Evolutionary conservation across 176 grass and related monocot species (phyloP), one percentile per base, ranked within the genome.

Genomic region (Panicum miliaceum): DNA sequence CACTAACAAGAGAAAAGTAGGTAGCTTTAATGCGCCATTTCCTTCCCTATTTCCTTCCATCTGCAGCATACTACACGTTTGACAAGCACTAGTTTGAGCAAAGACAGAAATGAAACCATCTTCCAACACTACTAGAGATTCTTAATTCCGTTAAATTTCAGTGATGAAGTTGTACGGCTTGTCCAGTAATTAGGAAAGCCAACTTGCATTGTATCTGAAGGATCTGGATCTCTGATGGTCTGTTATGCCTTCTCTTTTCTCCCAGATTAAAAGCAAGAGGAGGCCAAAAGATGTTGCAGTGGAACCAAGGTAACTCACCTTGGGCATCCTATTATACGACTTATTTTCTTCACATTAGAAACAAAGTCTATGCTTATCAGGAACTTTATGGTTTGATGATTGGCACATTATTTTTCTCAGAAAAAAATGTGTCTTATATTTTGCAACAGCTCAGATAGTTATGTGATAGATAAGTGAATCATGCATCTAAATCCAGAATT

Each of bases 231-330:
- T 64, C 22, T 84, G 70, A 71, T 56, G 43, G 19, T 52, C 22
- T 7, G 16, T 26, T 75, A 29, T 67, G 48, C 40, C 11, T 50
- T 74, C 35, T 66, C 40, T 22, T 52, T 41, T 68, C 43, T 64
- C 61, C 54, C 42, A 89, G 87, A 60, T 89, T 61, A 89, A 89
- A 75, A 74, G 87, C 38, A 84, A 25, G 69, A 89, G 45, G 69
- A 89, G n/a, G 76, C 68, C 37, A 75, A 89, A 89, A 32, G 87
- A 89, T 80, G 82, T 59, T 72, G 29, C 48, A 38, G 41, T 68
- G 60, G 82, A 84, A 38, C 69, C 76, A 75, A 84, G 87, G 87
- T 89, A 77, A 71, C 43, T 52, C 16, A 32, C 19, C 61, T 67
- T 84, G 38, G 38, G 12, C 53, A 52, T 35, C 14, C 20, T 56